phyloP scores from a whole-genome alignment of 306 rosid genomes.

The Cicer bijugum region DNA sequence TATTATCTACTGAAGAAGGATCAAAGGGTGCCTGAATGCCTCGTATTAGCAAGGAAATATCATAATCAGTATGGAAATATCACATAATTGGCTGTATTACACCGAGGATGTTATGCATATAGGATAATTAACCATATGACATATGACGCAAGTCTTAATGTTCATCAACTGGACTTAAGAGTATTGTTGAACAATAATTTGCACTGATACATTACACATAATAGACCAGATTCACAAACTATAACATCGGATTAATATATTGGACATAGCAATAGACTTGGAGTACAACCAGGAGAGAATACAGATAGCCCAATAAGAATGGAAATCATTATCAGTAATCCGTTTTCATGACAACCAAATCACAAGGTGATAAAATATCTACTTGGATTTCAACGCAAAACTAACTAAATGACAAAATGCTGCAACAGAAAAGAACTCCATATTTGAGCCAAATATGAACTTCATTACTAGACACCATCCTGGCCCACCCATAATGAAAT shows the following conservation, averaged over 20 bases:
- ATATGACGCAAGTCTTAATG: background rate
- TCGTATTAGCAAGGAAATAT: slow-evolving; percentile 54
- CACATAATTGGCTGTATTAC: slow-evolving; percentile 30
- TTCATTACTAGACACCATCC: background rate
- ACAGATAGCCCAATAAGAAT: slow-evolving; percentile 23
- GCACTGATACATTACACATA: background rate
- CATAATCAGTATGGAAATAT: slow-evolving; percentile 42
- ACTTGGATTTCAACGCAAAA: slow-evolving; percentile 9
- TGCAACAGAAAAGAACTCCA: slow-evolving; percentile 34
- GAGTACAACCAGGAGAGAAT: slow-evolving; percentile 24
- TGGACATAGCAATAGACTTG: slow-evolving; percentile 11
- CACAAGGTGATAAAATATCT: slow-evolving; percentile 17
- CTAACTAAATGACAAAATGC: slow-evolving; percentile 22
- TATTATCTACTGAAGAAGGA: slow-evolving; percentile 85
- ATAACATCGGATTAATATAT: slow-evolving; percentile 7
- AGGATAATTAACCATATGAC: slow-evolving; percentile 14
- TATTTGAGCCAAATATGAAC: slow-evolving; percentile 26
- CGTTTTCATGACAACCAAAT: slow-evolving; percentile 28
- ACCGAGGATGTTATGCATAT: background rate
- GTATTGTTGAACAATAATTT: slow-evolving; percentile 7
- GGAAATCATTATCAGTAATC: slow-evolving; percentile 12
- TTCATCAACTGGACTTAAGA: slow-evolving; percentile 5
- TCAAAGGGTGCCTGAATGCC: slow-evolving; percentile 91
- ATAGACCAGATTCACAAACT: slow-evolving; percentile 13
- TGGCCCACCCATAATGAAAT: background rate